A percentile compares a stretch with the other conserved stretches of the same genome.
Evolutionary conservation across 805 yeast species (phyloP).

Genomic region (Saturnispora gosingensis): DNA sequence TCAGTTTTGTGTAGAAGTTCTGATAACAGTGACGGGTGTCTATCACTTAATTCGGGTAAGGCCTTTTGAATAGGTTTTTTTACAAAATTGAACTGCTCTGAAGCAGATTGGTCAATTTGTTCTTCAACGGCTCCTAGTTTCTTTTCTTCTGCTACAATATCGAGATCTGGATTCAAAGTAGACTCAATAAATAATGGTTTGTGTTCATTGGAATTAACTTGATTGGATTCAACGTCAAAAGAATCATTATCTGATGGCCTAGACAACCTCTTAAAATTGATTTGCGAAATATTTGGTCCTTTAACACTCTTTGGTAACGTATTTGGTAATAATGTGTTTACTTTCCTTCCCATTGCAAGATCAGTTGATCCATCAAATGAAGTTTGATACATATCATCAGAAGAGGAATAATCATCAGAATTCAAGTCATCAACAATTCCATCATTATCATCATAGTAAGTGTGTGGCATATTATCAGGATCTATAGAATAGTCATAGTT

Average conservation of each 20-base stretch:
- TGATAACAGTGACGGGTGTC: background rate
- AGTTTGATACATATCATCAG: slow-evolving; percentile 12
- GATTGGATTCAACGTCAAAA: background rate
- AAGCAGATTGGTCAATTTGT: background rate
- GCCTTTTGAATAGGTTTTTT: background rate
- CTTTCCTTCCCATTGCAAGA: background rate
- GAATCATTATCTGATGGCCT: slow-evolving; percentile 3
- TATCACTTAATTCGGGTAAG: background rate
- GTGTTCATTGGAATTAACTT: background rate
- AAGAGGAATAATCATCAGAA: slow-evolving; percentile 22
- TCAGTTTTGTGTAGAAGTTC: slow-evolving; percentile 25
- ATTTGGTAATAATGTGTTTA: background rate
- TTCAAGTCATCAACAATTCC: slow-evolving; percentile 17
- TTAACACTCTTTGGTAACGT: slow-evolving; percentile 4
- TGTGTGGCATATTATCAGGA: slow-evolving; percentile 1
- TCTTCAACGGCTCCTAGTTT: background rate
- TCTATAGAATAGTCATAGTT: slow-evolving; percentile 13
- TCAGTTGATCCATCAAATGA: slow-evolving; percentile 4
- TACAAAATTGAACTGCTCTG: background rate
- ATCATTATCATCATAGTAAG: slow-evolving; percentile 6
- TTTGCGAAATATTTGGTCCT: slow-evolving; percentile 13
- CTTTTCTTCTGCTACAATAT: background rate
- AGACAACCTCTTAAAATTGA: slow-evolving; percentile 14
- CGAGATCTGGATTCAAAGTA: background rate
- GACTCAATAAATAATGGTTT: background rate